Evolutionary conservation across 176 grass and related monocot species (phyloP), one percentile per base, ranked within the genome.

Genomic region (Lolium rigidum): DNA sequence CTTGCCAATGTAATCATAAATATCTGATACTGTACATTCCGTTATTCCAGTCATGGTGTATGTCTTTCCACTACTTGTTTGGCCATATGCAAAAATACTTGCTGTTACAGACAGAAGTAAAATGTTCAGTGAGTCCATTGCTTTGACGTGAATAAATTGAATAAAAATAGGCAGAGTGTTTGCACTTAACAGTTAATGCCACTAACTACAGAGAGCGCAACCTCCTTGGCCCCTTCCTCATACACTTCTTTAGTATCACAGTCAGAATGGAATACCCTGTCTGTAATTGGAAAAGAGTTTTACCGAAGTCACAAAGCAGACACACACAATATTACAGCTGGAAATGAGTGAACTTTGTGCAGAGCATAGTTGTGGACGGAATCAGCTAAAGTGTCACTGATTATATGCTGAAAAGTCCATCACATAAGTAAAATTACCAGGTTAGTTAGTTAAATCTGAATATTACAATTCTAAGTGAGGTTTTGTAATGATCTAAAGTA

Each of bases 11-110:
- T 98, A 98, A 78, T 94, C 97, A 44, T 98, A 98, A 84, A 98
- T 96, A 83, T 98, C 97, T 62, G 89, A 80, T 59, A 94, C 92
- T 80, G 97, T 91, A 78, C 89, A 90, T 83, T 96, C 92, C 15
- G 92, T 96, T 83, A 98, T 98, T 67, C 97, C 97, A 47, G 85
- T 94, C 97, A 98, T 98, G 46, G 97, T 98, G 80, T 98, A 96
- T 68, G 97, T 98, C 77, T 98, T 98, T 49, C 97, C 97, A 85
- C 97, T 96, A 82, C 97, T 94, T 91, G 97, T 98, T 95, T 98
- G 97, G 56, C 97, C 97, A 91, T 98, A 98, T 79, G 97, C 97
- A 86, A 98, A 98, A 88, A 98, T 91, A 87, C 90, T 96, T 50
- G 97, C 94, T 98, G 76, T 74, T 60, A 49, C 74, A 79, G 52